Evolutionary conservation across 2,329 filamentous ascomycete species (phyloP), one percentile per base, ranked within the genome.

Genomic region (Venturia asperata): DNA sequence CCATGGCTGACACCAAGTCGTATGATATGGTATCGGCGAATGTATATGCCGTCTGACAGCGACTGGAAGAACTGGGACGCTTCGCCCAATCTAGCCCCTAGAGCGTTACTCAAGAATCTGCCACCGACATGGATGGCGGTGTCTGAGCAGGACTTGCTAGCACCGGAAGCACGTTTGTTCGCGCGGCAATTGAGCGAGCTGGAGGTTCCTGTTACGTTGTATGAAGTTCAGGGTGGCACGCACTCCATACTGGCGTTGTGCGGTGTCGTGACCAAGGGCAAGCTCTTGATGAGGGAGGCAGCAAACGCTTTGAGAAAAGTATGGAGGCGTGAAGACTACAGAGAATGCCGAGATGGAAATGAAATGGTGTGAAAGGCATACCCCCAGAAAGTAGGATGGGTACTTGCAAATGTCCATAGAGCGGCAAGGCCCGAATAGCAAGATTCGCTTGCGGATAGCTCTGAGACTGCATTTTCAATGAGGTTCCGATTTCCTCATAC

Each of bases 1-100:
- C 73, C 75, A 19, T 77, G 74, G 72, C 71, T 76, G 27, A 77
- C 75, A 1, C 70, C 75, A 2, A 56, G 66, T 3, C 70, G 75
- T 10, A 73, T 77, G 72, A 67, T 68, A 21, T 76, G 74, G 72
- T 77, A 77, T 64, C 74, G 74, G 21, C 66, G 69, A 30, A 71
- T 75, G 64, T 77, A 76, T 58, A 69, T 77, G 34, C 60, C 72
- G 0, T 65, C 66, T 27, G 63, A 69, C 6, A 67, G 67, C 0
- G 66, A 73, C 15, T 70, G 68, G 39, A 63, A 55, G 15, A 67
- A 66, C 37, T 76, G 75, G 74, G 70, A 76, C n/a, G 73, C 73
- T 4, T 76, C 74, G 19, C 74, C 75, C 7, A 69, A 70, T 30
- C 63, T 68, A 24, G 68, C 60, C 55, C 69, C 66, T 43, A 68